These are phyloP conservation scores for Scedosporium boydii DNA, from an alignment of 2,329 filamentous ascomycete species.

Conservation along the genomic window DNA sequence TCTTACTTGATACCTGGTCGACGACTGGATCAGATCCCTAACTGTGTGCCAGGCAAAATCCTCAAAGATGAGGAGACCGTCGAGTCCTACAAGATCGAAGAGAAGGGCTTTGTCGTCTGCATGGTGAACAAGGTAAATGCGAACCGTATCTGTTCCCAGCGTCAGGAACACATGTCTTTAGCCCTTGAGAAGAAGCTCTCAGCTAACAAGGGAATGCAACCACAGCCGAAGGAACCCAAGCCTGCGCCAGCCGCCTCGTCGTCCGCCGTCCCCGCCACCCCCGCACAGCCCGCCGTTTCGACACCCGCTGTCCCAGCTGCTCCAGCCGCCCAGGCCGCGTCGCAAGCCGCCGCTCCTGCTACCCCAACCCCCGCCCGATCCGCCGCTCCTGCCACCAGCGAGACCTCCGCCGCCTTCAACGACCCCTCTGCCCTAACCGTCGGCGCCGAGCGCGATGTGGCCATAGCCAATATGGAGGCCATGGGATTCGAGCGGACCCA, in stretches of 20 bases:
- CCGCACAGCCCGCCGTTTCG: slow-evolving; percentile 41
- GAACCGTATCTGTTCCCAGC: no score
- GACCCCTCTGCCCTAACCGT: slow-evolving; percentile 78
- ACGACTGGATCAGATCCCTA: slow-evolving; percentile 11
- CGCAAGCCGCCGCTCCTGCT: slow-evolving; percentile 29
- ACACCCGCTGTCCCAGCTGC: slow-evolving; percentile 40
- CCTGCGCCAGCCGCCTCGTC: slow-evolving; percentile 47
- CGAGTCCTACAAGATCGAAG: slow-evolving; percentile 95
- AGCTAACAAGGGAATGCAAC: not conserved
- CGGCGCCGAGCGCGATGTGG: slow-evolving; percentile 71
- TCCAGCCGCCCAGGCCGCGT: slow-evolving; percentile 37
- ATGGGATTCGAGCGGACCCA: slow-evolving; percentile 90
- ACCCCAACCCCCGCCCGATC: slow-evolving; percentile 45
- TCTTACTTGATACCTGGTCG: slow-evolving; percentile 11
- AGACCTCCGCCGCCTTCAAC: slow-evolving; percentile 34
- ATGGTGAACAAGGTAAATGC: slow-evolving; percentile 87
- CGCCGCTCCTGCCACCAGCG: slow-evolving; percentile 32
- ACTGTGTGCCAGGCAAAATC: slow-evolving; percentile 72
- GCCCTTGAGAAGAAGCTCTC: not conserved
- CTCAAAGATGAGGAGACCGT: slow-evolving; percentile 96
- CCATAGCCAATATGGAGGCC: slow-evolving; percentile 86
- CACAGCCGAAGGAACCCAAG: slow-evolving; percentile 59
- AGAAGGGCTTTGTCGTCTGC: slow-evolving; percentile 98
- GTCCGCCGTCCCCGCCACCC: slow-evolving; percentile 54
- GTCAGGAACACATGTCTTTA: not conserved